Base-by-base conservation (phyloP, 768 basidiomycete genomes). In the Psilocybe azurescens region DNA sequence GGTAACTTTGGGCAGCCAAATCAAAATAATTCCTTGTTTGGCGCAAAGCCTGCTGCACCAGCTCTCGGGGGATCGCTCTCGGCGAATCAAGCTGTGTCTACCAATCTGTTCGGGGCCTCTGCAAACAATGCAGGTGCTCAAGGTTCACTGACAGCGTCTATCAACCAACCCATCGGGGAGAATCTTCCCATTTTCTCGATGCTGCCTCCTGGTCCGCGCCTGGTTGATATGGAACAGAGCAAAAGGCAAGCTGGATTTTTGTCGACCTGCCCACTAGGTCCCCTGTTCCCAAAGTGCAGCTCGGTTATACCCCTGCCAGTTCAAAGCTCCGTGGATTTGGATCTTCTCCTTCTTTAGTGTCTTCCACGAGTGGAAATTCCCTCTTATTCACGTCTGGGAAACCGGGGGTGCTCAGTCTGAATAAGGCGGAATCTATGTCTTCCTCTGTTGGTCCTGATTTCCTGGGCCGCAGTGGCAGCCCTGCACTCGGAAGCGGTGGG, bases 191-290 rank as follows among this genome's bases (percentile, higher is more conserved):
- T 91, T 54, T 93, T 89, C 72, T 86, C 84, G 56, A 81, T 93
- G 83, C 85, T 93, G 33, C 89, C 89, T 20, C 85, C 89, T 11
- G 86, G 88, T 41, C 90, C 86, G 29, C 91, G 83, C 53, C 83
- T 84, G 29, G 78, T 85, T 65, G 81, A 82, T 59, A 79, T 86
- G 14, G 90, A 90, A 18, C 81, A 81, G 60, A 79, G 84, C 32
- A 93, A 93, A 78, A 94, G 92, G 78, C 93, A 91, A 69, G 77
- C 86, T 9, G 85, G 86, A 3, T 89, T 91, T 74, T 94, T 68
- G 84, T 85, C n/a, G 92, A 93, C 67, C 78, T 89, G 3, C 89
- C 90, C 1, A 88, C 86, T 5, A 84, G 91, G n/a, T 82, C 88
- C 0, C 88, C 90, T 24, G 79, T 88, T 20, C 88, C 90, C 28